phyloP scores from a whole-genome alignment of 768 basidiomycete genomes.

The Phaeotremella fagi region DNA sequence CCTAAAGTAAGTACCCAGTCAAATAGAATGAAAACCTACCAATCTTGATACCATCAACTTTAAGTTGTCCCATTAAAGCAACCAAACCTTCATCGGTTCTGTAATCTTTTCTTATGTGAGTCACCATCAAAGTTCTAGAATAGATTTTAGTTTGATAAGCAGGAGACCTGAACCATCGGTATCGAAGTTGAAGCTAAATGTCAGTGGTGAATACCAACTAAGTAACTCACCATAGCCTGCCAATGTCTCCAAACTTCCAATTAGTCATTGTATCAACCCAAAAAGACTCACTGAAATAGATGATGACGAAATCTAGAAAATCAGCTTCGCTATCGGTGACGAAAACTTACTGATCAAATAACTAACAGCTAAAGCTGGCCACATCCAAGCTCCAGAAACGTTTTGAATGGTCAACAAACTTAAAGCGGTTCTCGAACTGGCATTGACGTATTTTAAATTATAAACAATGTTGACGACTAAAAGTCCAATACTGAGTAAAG shows the following conservation, averaged over 20 bases:
- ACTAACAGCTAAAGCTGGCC: slow-evolving; percentile 74
- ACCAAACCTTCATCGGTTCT: slow-evolving; percentile 79
- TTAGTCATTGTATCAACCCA: background rate
- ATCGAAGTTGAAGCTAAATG: slow-evolving; percentile 59
- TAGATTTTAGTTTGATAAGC: slow-evolving; percentile 82
- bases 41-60: slow-evolving; percentile 49
- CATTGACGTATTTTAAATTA: slow-evolving; percentile 65
- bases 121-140: slow-evolving; percentile 75
- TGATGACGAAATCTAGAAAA: slow-evolving; percentile 26
- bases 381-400: slow-evolving; percentile 65
- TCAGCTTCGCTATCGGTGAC: background rate
- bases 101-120: slow-evolving; percentile 68
- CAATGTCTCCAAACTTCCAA: slow-evolving; percentile 43
- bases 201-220: background rate
- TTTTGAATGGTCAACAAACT: slow-evolving; percentile 72
- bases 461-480: slow-evolving; percentile 80
- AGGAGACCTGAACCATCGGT: slow-evolving; percentile 66
- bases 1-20: slow-evolving; percentile 3
- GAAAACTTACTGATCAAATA: slow-evolving; percentile 64
- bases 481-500: slow-evolving; percentile 51
- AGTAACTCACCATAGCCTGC: slow-evolving; percentile 53
- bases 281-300: slow-evolving; percentile 30
- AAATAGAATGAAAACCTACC: slow-evolving; percentile 16
- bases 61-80: slow-evolving; percentile 48
- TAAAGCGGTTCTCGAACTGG: slow-evolving; percentile 50